Conservation (phyloP, 129 eudicot species). For the Apium graveolens region DNA sequence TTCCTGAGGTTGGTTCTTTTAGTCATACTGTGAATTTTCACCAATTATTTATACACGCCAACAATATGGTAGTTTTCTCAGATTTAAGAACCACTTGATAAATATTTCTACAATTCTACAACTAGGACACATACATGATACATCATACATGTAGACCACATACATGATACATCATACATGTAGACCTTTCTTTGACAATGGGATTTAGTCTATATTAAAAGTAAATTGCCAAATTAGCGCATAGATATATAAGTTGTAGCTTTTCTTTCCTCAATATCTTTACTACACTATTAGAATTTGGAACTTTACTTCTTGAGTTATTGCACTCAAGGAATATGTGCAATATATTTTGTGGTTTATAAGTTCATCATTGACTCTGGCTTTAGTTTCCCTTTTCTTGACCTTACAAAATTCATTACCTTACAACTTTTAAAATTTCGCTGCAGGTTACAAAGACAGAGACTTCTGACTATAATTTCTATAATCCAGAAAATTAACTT, state of each 20-base stretch:
- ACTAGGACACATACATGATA: too few species aligned
- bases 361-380: neutral
- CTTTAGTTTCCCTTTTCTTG: neutral
- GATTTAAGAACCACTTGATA: neutral
- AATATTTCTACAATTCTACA: neutral
- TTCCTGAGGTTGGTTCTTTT: slow-evolving; percentile 44
- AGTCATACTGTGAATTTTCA: neutral
- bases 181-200: neutral
- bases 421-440: neutral
- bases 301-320: neutral
- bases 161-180: neutral
- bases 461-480: slow-evolving; percentile 67
- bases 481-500: slow-evolving; percentile 46
- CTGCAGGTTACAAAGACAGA: slow-evolving; percentile 74
- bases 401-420: neutral
- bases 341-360: neutral
- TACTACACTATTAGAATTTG: neutral
- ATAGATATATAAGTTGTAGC: neutral
- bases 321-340: neutral
- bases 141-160: neutral
- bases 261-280: neutral
- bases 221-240: neutral
- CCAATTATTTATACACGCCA: neutral
- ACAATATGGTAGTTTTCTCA: neutral
- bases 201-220: neutral